Base-by-base conservation (phyloP, 352 stramenopile species). In the Globisporangium perplexum region DNA sequence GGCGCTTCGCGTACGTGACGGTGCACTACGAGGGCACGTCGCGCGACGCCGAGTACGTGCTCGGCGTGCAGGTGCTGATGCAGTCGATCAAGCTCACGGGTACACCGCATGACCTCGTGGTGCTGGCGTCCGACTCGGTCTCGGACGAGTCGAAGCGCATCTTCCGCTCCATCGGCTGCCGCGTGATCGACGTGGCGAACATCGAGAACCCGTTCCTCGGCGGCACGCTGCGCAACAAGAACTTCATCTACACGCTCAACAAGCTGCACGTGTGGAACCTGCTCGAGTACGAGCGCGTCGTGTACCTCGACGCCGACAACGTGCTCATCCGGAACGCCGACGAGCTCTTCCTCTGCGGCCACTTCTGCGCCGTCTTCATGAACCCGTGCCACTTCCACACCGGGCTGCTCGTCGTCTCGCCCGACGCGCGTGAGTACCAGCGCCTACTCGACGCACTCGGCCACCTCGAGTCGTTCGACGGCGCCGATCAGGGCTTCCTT, bases 381-480 rank as follows among this genome's bases (percentile, higher is more conserved):
- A 96, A 96, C 66, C 86, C 86, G 12, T 96, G 86, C 49, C 84
- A 96, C 59, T 96, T 96, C 67, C 86, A 96, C 65, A 96, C 86
- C 36, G 86, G 86, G 0, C 52, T 96, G 18, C 56, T 96, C 20
- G 86, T 96, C 15, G 83, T 96, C 26, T 90, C 86, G 8, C 86
- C 86, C 1, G 73, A 80, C n/a, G 55, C 67, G 7, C 46, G 58
- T 8, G 83, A 93, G 60, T 96, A 94, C 59, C 50, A 83, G 46
- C 72, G 81, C 24, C 63, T 96, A 24, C 65, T 94, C 0, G 63
- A 72, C n/a, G 71, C 65, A 2, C 64, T 96, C 24, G 68, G 71
- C 5, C 58, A 76, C 39, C 56, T 88, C 26, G 77, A 90, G 53
- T 88, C 75, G 22, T 88, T 92, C 51, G 79, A 90, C 53, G 79